Percentiles rank a stretch among this genome's conserved stretches.
Conservation (phyloP, 2,329 filamentous ascomycete genomes). For the Fusarium sp. region DNA sequence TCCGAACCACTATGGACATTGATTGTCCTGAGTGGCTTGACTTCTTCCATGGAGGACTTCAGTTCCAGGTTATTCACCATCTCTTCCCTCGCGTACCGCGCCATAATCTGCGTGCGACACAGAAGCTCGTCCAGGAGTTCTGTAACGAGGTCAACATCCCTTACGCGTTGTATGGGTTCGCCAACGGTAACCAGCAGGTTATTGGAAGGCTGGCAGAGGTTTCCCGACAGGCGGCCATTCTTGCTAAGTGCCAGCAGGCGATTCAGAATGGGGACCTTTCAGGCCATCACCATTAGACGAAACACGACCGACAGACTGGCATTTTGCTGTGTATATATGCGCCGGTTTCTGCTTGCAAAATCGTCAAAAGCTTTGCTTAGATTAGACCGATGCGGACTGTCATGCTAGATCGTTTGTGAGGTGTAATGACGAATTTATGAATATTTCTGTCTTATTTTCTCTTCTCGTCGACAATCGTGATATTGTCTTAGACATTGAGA, state of each 20-base stretch:
- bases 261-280: conserved; percentile 49
- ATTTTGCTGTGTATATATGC: conserved; percentile 24
- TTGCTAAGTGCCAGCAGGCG: conserved; percentile 77
- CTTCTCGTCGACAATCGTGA: conserved; percentile 8
- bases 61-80: conserved; percentile 91
- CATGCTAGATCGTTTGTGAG: neutral
- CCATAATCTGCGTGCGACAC: conserved; percentile 81
- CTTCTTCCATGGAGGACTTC: conserved; percentile 87
- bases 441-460: neutral
- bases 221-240: conserved; percentile 79
- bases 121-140: conserved; percentile 82
- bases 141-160: conserved; percentile 85
- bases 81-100: conserved; percentile 85
- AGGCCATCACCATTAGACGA: conserved; percentile 31
- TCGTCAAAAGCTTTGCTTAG: neutral
- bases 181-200: conserved; percentile 84
- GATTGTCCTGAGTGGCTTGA: conserved; percentile 90
- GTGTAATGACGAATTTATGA: conserved; percentile 21
- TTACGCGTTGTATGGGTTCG: conserved; percentile 87
- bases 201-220: conserved; percentile 81
- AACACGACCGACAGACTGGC: neutral
- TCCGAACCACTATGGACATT: conserved; percentile 93
- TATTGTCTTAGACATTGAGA: neutral
- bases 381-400: neutral
- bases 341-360: neutral